Conservation (phyloP, 768 basidiomycete species). For the Collybia mongolica region DNA sequence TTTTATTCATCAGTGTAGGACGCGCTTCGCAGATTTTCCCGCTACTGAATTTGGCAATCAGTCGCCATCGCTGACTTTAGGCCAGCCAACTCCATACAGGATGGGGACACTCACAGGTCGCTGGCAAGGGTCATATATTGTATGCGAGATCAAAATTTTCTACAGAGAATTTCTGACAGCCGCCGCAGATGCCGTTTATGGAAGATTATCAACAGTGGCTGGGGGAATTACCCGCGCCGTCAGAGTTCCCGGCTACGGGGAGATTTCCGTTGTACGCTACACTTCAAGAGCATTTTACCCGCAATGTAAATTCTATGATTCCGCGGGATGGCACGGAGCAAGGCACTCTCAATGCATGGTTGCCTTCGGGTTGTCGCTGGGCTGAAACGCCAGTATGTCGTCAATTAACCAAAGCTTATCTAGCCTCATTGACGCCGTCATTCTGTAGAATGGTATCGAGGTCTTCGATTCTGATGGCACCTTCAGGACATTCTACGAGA, state of each 20-base stretch:
- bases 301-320: conserved; percentile 27
- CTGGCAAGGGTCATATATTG: conserved; percentile 51
- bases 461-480: conserved; percentile 32
- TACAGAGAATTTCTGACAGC: neutral
- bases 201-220: conserved; percentile 39
- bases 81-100: conserved; percentile 31
- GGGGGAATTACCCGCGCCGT: conserved; percentile 28
- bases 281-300: conserved; percentile 48
- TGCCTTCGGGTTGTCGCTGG: conserved; percentile 38
- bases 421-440: conserved; percentile 45
- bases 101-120: conserved; percentile 43
- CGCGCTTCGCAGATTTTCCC: conserved; percentile 34
- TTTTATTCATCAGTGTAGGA: conserved; percentile 41
- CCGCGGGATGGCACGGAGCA: conserved; percentile 31
- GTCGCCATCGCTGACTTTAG: conserved; percentile 13
- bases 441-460: conserved; percentile 48
- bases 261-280: conserved; percentile 48
- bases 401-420: conserved; percentile 45
- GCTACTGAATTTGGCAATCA: conserved; percentile 21
- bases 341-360: conserved; percentile 43
- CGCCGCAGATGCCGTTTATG: conserved; percentile 34
- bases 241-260: conserved; percentile 30
- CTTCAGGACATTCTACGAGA: conserved; percentile 39
- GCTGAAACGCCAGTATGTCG: conserved; percentile 41
- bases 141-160: conserved; percentile 19